Conservation (phyloP, 2,329 filamentous ascomycete species). For the Diaporthe humulicola region DNA sequence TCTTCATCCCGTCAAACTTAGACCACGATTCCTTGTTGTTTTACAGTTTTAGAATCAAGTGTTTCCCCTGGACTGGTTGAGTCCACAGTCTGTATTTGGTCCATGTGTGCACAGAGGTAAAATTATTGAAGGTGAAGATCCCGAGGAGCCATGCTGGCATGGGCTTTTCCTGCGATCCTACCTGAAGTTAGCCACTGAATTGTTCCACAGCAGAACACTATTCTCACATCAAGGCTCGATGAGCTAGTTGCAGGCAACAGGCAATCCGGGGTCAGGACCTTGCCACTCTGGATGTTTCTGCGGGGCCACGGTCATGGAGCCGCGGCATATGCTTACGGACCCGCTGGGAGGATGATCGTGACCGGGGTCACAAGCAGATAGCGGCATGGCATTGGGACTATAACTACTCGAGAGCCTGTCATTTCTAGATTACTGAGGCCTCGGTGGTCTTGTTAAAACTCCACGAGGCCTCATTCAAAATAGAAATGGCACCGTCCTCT, state of each 20-base stretch:
- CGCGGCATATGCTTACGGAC: neutral
- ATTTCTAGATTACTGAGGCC: neutral
- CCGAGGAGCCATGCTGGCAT: neutral
- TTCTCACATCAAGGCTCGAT: neutral
- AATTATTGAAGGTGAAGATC: neutral
- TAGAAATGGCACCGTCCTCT: slow-evolving; percentile 26
- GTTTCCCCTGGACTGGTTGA: neutral
- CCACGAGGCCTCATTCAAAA: neutral
- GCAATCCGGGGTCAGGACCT: neutral
- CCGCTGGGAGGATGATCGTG: slow-evolving; percentile 2
- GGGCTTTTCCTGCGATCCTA: neutral
- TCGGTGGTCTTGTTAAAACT: neutral
- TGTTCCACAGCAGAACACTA: neutral
- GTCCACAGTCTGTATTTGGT: neutral
- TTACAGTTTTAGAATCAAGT: neutral
- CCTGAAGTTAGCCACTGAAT: neutral
- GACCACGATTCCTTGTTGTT: neutral
- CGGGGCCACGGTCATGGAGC: neutral
- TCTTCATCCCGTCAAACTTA: too few species aligned
- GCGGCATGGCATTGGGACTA: neutral
- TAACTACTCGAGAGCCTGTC: neutral
- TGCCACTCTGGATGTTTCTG: neutral
- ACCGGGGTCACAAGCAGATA: neutral
- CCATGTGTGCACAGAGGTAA: neutral
- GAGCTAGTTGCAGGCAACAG: neutral